phyloP scores from a whole-genome alignment of 75 land plant species.

The Cryptomeria japonica region DNA sequence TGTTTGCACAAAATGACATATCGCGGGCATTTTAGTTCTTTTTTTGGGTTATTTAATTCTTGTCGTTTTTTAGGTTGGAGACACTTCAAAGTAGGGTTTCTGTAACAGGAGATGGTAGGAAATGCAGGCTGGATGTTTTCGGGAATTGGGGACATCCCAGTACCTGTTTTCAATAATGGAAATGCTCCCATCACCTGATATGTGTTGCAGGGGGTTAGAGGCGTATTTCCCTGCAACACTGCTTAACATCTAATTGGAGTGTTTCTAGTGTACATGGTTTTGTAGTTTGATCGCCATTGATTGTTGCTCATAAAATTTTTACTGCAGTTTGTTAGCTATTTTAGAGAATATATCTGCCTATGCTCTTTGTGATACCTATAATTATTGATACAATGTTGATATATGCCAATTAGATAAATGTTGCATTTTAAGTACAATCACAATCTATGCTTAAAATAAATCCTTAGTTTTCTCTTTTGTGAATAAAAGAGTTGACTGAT shows the following conservation, averaged over 20 bases:
- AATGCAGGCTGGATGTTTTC: too few species aligned
- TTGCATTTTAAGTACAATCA: background rate
- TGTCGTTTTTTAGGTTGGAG: too few species aligned
- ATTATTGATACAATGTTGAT: background rate
- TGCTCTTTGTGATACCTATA: background rate
- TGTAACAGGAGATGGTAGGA: too few species aligned
- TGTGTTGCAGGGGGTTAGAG: too few species aligned
- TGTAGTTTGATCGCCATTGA: background rate
- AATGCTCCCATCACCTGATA: too few species aligned
- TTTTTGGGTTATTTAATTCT: too few species aligned
- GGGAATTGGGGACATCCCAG: too few species aligned
- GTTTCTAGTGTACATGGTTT: background rate
- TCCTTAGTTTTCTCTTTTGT: background rate
- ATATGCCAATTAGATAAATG: background rate
- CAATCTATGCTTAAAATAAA: background rate
- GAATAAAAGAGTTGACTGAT: background rate
- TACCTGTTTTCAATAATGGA: too few species aligned
- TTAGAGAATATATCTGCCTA: background rate
- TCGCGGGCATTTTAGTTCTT: too few species aligned
- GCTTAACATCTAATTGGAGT: background rate
- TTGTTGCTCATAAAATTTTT: background rate
- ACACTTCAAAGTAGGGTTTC: too few species aligned
- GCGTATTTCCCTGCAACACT: too few species aligned
- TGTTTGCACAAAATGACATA: too few species aligned
- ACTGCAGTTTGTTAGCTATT: background rate